Evolutionary conservation across 148 eudicot genomes (phyloP).

Genomic region (Rhododendron ferrugineum): DNA sequence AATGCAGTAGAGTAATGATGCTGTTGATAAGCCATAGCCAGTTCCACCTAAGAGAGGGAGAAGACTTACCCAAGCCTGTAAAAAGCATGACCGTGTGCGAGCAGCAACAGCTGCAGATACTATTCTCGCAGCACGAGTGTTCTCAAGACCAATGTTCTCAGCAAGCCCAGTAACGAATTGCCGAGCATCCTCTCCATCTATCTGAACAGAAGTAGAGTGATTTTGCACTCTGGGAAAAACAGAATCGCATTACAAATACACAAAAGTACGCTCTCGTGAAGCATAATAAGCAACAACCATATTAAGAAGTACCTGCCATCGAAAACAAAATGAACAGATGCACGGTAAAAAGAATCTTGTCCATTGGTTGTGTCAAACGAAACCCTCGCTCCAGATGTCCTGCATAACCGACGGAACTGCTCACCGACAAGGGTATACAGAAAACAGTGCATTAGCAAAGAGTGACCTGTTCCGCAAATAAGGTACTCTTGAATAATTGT

Average conservation of each 20-base stretch:
- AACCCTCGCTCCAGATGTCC: constrained; percentile 60
- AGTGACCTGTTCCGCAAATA: neutral
- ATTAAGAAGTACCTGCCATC: constrained; percentile 50
- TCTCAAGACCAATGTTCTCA: constrained; percentile 63
- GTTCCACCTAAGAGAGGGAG: neutral
- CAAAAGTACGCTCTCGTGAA: neutral
- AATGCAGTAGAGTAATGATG: neutral
- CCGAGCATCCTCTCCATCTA: constrained; percentile 76
- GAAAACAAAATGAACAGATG: constrained; percentile 59
- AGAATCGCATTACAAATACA: constrained; percentile 11
- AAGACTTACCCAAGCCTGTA: constrained; percentile 88
- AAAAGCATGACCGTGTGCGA: constrained; percentile 69
- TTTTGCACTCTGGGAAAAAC: constrained; percentile 41
- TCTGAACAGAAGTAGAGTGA: constrained; percentile 39
- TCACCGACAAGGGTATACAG: constrained; percentile 26
- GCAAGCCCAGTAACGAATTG: constrained; percentile 84
- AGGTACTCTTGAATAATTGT: neutral
- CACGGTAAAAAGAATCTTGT: constrained; percentile 76
- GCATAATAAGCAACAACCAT: neutral
- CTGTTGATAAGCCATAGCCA: neutral
- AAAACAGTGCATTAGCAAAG: constrained; percentile 13
- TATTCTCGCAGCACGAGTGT: constrained; percentile 68
- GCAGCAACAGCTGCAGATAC: constrained; percentile 95
- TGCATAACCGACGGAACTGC: constrained; percentile 86
- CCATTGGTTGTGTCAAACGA: constrained; percentile 58